Evolutionary conservation across 2,329 filamentous ascomycete species (phyloP).

Genomic region (Gremmenia infestans): DNA sequence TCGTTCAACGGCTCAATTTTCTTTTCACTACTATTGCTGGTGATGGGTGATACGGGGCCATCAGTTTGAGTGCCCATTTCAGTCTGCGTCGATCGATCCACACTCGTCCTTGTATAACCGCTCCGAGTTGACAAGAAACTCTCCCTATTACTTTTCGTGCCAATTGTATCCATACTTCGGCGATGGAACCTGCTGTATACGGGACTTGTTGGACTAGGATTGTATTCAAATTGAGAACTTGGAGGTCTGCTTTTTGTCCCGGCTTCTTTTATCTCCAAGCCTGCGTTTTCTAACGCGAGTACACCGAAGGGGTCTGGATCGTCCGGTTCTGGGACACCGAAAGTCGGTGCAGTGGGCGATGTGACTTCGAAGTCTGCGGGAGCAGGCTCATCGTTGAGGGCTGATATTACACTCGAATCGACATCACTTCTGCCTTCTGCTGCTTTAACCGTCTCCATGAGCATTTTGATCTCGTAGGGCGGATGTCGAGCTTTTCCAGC

Average conservation of each 20-base stretch:
- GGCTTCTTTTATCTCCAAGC: constrained; percentile 86
- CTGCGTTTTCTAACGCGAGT: constrained; percentile 82
- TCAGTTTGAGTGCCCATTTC: constrained; percentile 59
- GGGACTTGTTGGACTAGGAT: constrained; percentile 71
- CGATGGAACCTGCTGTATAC: constrained; percentile 51
- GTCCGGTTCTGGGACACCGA: constrained; percentile 72
- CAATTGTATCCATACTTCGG: constrained; percentile 63
- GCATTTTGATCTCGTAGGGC: constrained; percentile 38
- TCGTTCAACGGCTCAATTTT: constrained; percentile 27
- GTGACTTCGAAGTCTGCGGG: constrained; percentile 67
- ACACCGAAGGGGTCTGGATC: constrained; percentile 93
- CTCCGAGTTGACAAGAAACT: constrained; percentile 70
- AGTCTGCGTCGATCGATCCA: constrained; percentile 64
- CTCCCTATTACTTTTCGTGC: constrained; percentile 59
- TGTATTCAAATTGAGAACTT: constrained; percentile 79
- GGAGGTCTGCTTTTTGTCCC: constrained; percentile 68
- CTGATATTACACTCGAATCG: constrained; percentile 62
- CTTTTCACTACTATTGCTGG: constrained; percentile 42
- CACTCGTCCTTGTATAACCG: constrained; percentile 38
- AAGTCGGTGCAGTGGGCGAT: constrained; percentile 42
- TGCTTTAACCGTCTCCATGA: constrained; percentile 72
- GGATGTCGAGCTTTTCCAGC: constrained; percentile 29
- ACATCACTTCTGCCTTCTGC: constrained; percentile 79
- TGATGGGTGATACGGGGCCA: constrained; percentile 49
- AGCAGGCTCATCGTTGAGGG: constrained; percentile 59